Percentiles rank a stretch among this genome's conserved stretches.
phyloP scores from a whole-genome alignment of 2,329 filamentous ascomycete genomes.

The Neocatenulostroma microsporum region DNA sequence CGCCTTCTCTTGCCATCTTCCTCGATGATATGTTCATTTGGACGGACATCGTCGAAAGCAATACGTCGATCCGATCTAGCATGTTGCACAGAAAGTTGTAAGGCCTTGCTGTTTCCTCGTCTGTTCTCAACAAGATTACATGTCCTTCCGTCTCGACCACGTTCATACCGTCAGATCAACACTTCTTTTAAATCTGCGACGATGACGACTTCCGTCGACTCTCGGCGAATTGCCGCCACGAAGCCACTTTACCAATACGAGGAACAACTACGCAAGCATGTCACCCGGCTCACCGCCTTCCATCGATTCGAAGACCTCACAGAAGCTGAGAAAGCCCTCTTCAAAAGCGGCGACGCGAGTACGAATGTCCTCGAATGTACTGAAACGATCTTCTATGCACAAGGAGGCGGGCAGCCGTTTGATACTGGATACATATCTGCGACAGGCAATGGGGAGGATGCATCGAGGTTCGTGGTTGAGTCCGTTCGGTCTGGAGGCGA shows the following conservation, averaged over 20 bases:
- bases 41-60: no score
- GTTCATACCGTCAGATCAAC: no score
- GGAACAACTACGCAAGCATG: slow-evolving; percentile 1
- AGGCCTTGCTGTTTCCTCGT: no score
- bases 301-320: neutral
- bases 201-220: no score
- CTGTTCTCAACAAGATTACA: no score
- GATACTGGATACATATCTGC: slow-evolving; percentile 52
- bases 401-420: slow-evolving; percentile 66
- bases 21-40: no score
- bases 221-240: no score
- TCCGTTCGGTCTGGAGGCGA: slow-evolving; percentile 48
- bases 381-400: slow-evolving; percentile 70
- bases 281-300: neutral
- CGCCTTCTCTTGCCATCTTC: no score
- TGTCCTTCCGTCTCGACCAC: no score
- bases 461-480: slow-evolving; percentile 49
- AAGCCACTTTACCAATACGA: slow-evolving; percentile 3
- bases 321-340: neutral
- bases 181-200: no score
- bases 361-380: slow-evolving; percentile 1
- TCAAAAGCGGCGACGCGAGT: neutral
- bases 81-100: no score
- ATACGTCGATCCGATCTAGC: no score
- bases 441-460: slow-evolving; percentile 8